These are phyloP conservation scores for Paxillus ammoniavirescens DNA, from an alignment of 768 basidiomycete species.

Conservation along the genomic window DNA sequence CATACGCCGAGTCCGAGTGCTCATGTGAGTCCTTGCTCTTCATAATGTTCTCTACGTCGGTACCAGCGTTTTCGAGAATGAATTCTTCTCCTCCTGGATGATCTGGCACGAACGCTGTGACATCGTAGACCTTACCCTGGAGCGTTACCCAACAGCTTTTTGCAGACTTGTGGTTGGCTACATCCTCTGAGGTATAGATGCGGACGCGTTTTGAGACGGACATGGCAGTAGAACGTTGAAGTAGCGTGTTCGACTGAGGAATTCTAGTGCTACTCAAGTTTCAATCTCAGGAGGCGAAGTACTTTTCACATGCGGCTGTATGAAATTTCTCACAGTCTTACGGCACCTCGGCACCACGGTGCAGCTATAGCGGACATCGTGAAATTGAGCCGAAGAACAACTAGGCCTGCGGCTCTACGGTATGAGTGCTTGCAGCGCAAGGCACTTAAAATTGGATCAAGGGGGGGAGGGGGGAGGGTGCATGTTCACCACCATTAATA, in stretches of 20 bases:
- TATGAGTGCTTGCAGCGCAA: too few relatives aligned
- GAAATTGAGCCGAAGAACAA: too few relatives aligned
- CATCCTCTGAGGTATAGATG: conserved; percentile 75
- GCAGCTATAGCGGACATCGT: too few relatives aligned
- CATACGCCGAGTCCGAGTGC: conserved; percentile 89
- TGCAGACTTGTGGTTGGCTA: conserved; percentile 56
- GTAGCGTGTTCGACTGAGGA: too few relatives aligned
- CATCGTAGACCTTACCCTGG: conserved; percentile 85
- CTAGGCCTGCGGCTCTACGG: too few relatives aligned
- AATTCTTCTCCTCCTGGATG: conserved; percentile 96
- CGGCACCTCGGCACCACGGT: conserved; percentile 4
- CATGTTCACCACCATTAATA: too few relatives aligned
- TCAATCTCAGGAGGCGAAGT: too few relatives aligned
- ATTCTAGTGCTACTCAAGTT: too few relatives aligned
- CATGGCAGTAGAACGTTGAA: conserved; percentile 39
- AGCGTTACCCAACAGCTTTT: conserved; percentile 81
- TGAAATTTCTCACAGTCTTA: conserved; percentile 12
- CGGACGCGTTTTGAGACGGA: conserved; percentile 58
- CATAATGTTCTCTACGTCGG: conserved; percentile 82
- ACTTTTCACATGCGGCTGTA: neutral
- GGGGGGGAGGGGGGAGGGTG: too few relatives aligned
- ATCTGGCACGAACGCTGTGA: conserved; percentile 79
- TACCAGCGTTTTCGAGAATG: conserved; percentile 78
- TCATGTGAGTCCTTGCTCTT: conserved; percentile 76
- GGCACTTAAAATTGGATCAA: too few relatives aligned